Base-by-base conservation (phyloP, 768 basidiomycete genomes). In the Lentinus brumalis region DNA sequence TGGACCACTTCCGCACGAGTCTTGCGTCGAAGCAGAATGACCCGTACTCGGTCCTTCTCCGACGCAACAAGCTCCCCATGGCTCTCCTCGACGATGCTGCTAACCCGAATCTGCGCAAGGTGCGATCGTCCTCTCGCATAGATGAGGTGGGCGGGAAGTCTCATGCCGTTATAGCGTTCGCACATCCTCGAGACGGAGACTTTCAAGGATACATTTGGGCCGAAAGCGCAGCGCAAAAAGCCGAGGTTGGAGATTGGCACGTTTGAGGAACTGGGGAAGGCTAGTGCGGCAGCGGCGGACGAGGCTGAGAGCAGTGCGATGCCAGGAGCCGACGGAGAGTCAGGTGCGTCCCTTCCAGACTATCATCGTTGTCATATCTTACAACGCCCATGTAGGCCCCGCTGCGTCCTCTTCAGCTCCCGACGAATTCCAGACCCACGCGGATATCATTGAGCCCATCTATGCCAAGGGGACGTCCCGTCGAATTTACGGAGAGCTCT, bases 101-200 rank as follows among this genome's bases (percentile, higher is more conserved):
- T 5, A 95, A 94, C 67, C 88, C 90, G 1, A 86, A 88, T 70
- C 66, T 79, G 44, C 89, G 87, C 67, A 96, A 96, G 82, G 94
- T 84, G 57, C 41, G 77, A 31, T 26, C 21, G n/a, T 12, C 9
- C 21, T 15, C 21, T 35, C 31, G 4, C 31, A 4, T 15, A 9
- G 2, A 4, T 5, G 18, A n/a, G 32, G 31, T 5, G 10, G 7
- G 45, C 32, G 11, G 47, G 11, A 31, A 10, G 47, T 60, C 31
- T 44, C 52, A 31, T 16, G 53, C 31, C 11, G 1, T 35, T 16
- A 21, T 66, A 96, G 92, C 87, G 91, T 40, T 80, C 94, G 5
- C 94, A 98, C 68, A 95, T 99, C 31, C 92, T 97, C 10, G 95
- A 97, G 72, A 96, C 94, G 0, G 97, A 99, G 72, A 92, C 96